Percentiles rank a stretch among this genome's conserved stretches.
Evolutionary conservation across 2,329 filamentous ascomycete species (phyloP).

Genomic region (Trichoderma sp.): DNA sequence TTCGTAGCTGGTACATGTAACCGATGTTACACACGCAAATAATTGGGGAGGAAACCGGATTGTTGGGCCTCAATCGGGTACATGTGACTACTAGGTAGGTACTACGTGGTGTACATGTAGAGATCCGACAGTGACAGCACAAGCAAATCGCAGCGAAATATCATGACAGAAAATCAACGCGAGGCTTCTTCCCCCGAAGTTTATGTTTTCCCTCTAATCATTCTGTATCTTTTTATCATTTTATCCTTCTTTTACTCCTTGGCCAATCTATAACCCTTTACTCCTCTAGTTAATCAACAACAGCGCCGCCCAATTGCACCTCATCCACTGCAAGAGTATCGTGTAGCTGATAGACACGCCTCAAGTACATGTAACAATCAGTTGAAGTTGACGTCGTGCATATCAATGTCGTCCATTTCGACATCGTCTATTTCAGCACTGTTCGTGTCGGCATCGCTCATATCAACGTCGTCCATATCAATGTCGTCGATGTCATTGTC

Average conservation of each 20-base stretch:
- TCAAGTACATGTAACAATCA: background rate
- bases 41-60: background rate
- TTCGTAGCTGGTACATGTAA: background rate
- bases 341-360: background rate
- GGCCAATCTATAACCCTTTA: background rate
- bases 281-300: background rate
- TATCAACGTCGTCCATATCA: background rate
- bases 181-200: background rate
- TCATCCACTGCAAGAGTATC: background rate
- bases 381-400: background rate
- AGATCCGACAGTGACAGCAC: background rate
- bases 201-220: background rate
- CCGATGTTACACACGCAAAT: background rate
- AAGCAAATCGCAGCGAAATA: background rate
- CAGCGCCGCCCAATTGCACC: background rate
- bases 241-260: background rate
- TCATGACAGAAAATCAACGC: background rate
- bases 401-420: background rate
- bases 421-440: background rate
- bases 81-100: too few species aligned
- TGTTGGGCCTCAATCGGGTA: background rate
- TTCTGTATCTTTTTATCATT: background rate
- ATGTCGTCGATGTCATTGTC: background rate
- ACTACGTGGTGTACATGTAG: too few species aligned
- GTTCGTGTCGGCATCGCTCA: background rate